phyloP scores from a whole-genome alignment of 2,329 filamentous ascomycete species.

The Fusarium citri region DNA sequence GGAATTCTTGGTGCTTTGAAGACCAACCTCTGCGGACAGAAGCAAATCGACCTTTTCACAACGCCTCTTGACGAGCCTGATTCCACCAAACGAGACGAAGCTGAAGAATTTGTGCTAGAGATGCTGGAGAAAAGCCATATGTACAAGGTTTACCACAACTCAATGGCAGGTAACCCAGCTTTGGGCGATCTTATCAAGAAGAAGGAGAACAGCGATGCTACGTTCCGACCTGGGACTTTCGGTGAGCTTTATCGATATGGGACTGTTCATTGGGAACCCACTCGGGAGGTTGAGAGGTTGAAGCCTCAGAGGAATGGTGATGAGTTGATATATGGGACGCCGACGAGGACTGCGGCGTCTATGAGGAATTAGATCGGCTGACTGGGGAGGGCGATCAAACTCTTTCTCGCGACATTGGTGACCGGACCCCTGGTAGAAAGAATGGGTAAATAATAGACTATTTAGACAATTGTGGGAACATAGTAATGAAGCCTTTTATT shows the following conservation, averaged over 20 bases:
- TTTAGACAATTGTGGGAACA: no score
- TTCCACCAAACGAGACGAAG: conserved; percentile 39
- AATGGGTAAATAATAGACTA: neutral
- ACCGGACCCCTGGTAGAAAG: no score
- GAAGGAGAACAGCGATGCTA: conserved; percentile 43
- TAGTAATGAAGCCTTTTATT: no score
- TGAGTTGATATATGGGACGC: conserved; percentile 29
- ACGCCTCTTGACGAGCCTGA: conserved; percentile 50
- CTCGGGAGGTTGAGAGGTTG: conserved; percentile 43
- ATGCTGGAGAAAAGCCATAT: conserved; percentile 51
- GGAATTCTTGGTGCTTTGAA: conserved; percentile 49
- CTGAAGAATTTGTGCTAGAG: conserved; percentile 50
- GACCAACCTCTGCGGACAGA: conserved; percentile 45
- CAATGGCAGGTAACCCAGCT: conserved; percentile 46
- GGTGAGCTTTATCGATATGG: conserved; percentile 52
- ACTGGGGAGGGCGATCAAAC: no score
- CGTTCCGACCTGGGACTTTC: conserved; percentile 50
- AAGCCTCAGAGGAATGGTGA: conserved; percentile 39
- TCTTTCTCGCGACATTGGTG: no score
- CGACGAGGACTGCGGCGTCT: conserved; percentile 4
- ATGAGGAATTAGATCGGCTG: neutral
- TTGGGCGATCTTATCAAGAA: conserved; percentile 50
- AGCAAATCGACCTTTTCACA: conserved; percentile 49
- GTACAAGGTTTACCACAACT: conserved; percentile 54
- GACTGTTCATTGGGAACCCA: conserved; percentile 51